Evolutionary conservation across 768 basidiomycete species (phyloP), one percentile per base, ranked within the genome.

Genomic region (Crucibulum laeve): DNA sequence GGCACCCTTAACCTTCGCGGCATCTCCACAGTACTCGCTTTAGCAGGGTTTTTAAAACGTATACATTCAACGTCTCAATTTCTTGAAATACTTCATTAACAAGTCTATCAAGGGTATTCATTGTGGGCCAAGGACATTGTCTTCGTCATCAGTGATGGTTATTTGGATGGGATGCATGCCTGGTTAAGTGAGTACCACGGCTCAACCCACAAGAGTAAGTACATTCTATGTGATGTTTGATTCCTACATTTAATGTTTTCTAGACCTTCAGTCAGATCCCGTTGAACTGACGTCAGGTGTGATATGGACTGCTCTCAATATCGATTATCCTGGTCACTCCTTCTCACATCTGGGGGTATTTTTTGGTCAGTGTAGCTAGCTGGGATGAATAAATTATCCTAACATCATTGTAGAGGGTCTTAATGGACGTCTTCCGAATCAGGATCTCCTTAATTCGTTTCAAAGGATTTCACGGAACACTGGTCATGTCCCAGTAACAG

Each of bases 311-410:
- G 92, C 92, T 8, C 65, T 99, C 36, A 88, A 87, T 53, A 80
- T 99, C 33, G 96, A 98, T 60, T 98, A 97, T 61, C 91, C 93
- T 1, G 89, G 92, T 0, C 95, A 99, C 63, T 97, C 94, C 0
- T 95, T 98, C 64, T 91, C 88, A 7, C 91, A 97, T 57, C 71
- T 98, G 2, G 95, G 96, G n/a, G 66, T 98, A 7, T 97, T 91
- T 67, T 89, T 86, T 62, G 95, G 95, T 92, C 14, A 43, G 82
- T 55, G n/a, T 13, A 34, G 8, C 18, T 19, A 10, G 14, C 10
- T 37, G 7, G 18, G 13, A 5, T 35, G 21, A 13, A n/a, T 10
- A 19, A 34, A 10, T 37, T 10, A 35, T 45, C 5, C 47, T 52
- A 25, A 42, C 19, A 22, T 11, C 18, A 44, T 24, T 42, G 3